Base-by-base conservation (phyloP, 2,329 filamentous ascomycete species). In the Ophiocordyceps australis region DNA sequence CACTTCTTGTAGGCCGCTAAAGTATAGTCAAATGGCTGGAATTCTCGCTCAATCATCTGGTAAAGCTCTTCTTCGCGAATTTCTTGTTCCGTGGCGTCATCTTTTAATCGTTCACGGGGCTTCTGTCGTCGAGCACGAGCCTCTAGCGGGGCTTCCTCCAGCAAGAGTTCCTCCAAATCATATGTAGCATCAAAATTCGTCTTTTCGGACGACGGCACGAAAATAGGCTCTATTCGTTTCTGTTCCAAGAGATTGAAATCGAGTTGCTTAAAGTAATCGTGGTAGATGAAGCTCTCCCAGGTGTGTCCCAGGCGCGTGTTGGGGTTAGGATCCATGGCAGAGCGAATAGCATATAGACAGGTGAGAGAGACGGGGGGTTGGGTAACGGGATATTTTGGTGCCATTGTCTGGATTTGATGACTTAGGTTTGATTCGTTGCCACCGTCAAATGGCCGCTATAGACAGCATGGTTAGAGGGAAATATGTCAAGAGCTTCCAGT, bases 111-210 rank as follows among this genome's bases (percentile, higher is more conserved):
- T 36, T 92, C 85, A 34, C 89, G 67, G 3, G 89, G 89, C 50
- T 95, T 94, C 49, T 95, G 89, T 43, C 86, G 74, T 38, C 89
- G 69, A 26, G 89, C 83, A 41, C 89, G 66, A 28, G 89, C 89
- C 50, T 98, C 89, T 5, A 98, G 56, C 1, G 89, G 89, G 9
- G 89, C 89, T 47, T 98, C 89, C 50, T 98, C 89, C 23, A 98
- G 53, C 3, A 98, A 55, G 13, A 98, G 52, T 48, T 98, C 89
- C 46, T 98, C 89, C 26, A 98, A 56, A 49, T 98, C 89, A 45
- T 98, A 95, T 1, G 89, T 98, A 5, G 89, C 89, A 50, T 98
- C 89, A 38, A 98, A 98, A 47, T 98, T 98, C 4, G 89, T 95
- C 64, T 98, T 98, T 25, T 95, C 89, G 29, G 82, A 85, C 0